Evolutionary conservation across 331 rosid species (phyloP), one percentile per base, ranked within the genome.

Genomic region (Telfairia occidentalis): DNA sequence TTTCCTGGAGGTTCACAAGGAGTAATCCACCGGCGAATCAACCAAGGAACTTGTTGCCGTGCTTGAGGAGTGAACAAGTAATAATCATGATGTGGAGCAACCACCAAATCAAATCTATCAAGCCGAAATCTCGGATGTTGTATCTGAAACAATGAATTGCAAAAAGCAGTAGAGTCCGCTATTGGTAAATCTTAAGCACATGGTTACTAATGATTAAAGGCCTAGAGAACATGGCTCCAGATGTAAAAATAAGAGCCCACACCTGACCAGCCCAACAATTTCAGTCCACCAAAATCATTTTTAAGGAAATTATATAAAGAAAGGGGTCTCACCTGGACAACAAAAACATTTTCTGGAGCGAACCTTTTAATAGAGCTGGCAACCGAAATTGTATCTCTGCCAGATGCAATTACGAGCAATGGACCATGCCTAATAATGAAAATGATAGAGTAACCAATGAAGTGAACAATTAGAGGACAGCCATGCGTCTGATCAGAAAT

Each of bases 61-160:
- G 85, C 97, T 38, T 84, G 86, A 40, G 96, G 92, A 66, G 96
- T 88, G 82, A 80, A 69, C 0, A 96, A 95, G 77, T 86, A 94
- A 81, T 94, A 94, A 83, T 91, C 98, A 83, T 91, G 97, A 8
- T 66, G 82, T n/a, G 97, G 97, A 78, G 97, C 80, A 46, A 91
- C 79, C 60, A 94, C 96, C 85, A 95, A 83, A 81, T 95, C 98
- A 87, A 91, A 95, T 87, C 96, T 86, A 81, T 83, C 77, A 71
- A 95, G 80, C 74, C 59, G 76, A 5, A 82, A 83, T 81, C 98
- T 87, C 29, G 97, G 98, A 84, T 91, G 98, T 79, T 95, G 97
- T 86, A 95, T 90, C 96, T 94, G 96, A 78, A 84, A 80, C 45
- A 76, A 34, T 18, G 37, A 24, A 42, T 55, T 37, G 7, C 30